Base-by-base conservation (phyloP, 1,284 basidiomycete genomes). In the Cutaneotrichosporon cavernicola region DNA sequence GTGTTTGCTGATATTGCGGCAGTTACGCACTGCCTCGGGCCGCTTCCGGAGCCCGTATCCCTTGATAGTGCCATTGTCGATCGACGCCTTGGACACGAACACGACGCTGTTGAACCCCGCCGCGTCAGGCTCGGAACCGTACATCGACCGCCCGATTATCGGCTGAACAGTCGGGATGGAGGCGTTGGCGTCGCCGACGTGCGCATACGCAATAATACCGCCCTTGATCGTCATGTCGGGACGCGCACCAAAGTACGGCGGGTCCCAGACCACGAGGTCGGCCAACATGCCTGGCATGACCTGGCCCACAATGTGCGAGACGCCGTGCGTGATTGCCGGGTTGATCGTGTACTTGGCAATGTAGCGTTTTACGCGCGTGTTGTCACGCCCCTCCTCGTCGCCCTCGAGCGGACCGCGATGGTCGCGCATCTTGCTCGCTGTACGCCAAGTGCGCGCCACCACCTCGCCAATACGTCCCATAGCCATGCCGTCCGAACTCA, bases 381-480 rank as follows among this genome's bases (percentile, higher is more conserved):
- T 99, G 81, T 99, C 97, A 57, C 79, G 85, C 1, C 86, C 86
- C 9, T 76, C 76, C 71, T 71, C 31, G 77, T 94, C 90, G 5
- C 89, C 89, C 21, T 87, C 73, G 49, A 92, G 82, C 1, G 92
- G 89, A 0, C 96, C 97, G 32, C 86, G 82, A 66, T 90, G 82
- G 53, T 88, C 86, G 61, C 87, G 86, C 90, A 99, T 91, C 83
- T 99, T 99, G 78, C 90, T 90, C 18, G 97, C 97, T 0, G 97
- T 98, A 46, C 95, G 85, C 97, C 97, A 99, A 0, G 97, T 97
- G 49, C 97, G 84, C 49, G 89, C 87, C 8, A 95, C 83, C 8
- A 99, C 96, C 78, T 99, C 97, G 11, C 94, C 97, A 11, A 99
- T 93, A 13, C 94, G 87, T 18, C 97, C 96, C 97, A 99, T 98